Evolutionary conservation across 176 grass and related monocot species (phyloP), one percentile per base, ranked within the genome.

Genomic region (Cocos nucifera): DNA sequence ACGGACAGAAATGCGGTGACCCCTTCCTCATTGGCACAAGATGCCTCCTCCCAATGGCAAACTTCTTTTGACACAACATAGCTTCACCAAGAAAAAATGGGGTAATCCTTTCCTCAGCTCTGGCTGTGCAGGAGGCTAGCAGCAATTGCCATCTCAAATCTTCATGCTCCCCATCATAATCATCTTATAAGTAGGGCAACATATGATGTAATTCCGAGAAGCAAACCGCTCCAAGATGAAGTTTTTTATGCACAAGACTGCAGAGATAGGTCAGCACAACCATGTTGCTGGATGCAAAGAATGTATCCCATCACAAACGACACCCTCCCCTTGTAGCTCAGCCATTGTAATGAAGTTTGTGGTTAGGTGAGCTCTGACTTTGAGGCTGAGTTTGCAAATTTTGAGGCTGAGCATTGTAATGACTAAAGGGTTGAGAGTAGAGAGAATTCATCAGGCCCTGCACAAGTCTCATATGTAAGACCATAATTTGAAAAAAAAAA

Each of bases 81-180:
- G 71, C 19, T 68, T 35, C 52, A 56, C 7, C 19, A 76, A 63
- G 26, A 63, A 77, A 63, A 77, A 57, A 20, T 19, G 52, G 55
- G 59, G 50, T 67, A 72, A 24, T 75, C 70, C 66, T 68, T 71
- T 67, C 70, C 74, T 72, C 63, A 89, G 66, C 69, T 70, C 57
- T 28, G 77, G 69, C 52, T 16, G 25, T 58, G 28, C 19, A 19
- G 27, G 56, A 64, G 44, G 17, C 35, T 44, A 12, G 52, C 60
- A 50, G n/a, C 64, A 67, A 73, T 65, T 73, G 72, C 68, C 77
- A 88, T 74, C 76, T 70, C 52, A 59, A 70, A 83, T 6, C 35
- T 9, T 44, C 69, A 77, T 69, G 64, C 59, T 50, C 52, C 29
- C 4, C 66, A 71, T 22, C n/a, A 68, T 64, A 26, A 64, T 69